phyloP scores from a whole-genome alignment of 2,329 filamentous ascomycete species.

The Hypocreales sp. region DNA sequence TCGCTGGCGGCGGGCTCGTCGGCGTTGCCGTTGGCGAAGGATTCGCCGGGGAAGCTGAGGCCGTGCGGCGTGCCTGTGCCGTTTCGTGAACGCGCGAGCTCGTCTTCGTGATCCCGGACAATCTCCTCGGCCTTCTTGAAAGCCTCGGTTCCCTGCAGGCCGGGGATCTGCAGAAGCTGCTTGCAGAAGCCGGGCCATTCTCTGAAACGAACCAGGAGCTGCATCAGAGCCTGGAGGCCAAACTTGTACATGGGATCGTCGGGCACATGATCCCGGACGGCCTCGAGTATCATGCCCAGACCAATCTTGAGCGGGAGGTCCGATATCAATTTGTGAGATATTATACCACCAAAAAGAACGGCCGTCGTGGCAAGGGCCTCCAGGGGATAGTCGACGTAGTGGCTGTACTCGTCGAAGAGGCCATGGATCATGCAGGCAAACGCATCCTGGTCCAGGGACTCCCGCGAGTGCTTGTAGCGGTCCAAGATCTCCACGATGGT shows the following conservation, averaged over 20 bases:
- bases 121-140: constrained; percentile 72
- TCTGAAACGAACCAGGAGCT: constrained; percentile 65
- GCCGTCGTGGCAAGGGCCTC: constrained; percentile 91
- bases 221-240: constrained; percentile 83
- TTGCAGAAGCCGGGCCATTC: constrained; percentile 97
- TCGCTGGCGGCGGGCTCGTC: constrained; percentile 48
- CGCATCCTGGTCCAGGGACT: constrained; percentile 76
- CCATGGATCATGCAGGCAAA: constrained; percentile 99
- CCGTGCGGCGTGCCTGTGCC: constrained; percentile 24
- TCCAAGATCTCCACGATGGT: constrained; percentile 75
- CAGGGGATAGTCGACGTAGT: constrained; percentile 91
- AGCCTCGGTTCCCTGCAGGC: constrained; percentile 71
- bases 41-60: constrained; percentile 25
- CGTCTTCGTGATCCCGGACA: constrained; percentile 51
- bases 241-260: constrained; percentile 97
- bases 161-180: constrained; percentile 66
- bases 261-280: constrained; percentile 68
- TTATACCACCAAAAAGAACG: constrained; percentile 91
- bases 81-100: constrained; percentile 39
- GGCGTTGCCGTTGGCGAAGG: constrained; percentile 52
- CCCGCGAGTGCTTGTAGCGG: constrained; percentile 74
- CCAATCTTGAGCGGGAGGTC: constrained; percentile 84
- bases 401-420: constrained; percentile 90
- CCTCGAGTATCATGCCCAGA: constrained; percentile 95
- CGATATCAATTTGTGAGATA: constrained; percentile 82